Base-by-base conservation (phyloP, 2,329 filamentous ascomycete genomes). In the Talaromyces albobiverticillius region DNA sequence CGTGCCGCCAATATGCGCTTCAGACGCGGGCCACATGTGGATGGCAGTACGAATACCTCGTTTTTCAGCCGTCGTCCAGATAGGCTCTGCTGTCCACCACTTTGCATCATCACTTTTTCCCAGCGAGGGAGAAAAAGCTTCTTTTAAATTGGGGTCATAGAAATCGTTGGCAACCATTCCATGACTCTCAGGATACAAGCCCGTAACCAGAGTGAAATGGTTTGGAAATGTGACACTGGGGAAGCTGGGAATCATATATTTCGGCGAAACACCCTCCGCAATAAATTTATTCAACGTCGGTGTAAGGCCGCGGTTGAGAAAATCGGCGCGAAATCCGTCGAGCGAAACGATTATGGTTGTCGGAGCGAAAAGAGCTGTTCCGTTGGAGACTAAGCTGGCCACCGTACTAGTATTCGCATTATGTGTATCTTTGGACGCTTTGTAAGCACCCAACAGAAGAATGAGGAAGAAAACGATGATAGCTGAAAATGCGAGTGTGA, bases 21-120 rank as follows among this genome's bases (percentile, higher is more conserved):
- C 94, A 41, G 89, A 95, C 2, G 94, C 94, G 1, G 94, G 94
- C 94, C 94, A 99, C 94, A 99, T 99, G 69, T 99, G 94, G 23
- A 99, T 85, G 1, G 90, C 94, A 26, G 86, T 85, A 54, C 83
- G 82, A 29, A 95, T 78, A 5, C 88, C 88, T 61, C 90, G 87
- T 54, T 82, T 83, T 75, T 97, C 94, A 4, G 93, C 93, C 1
- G 93, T 95, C 23, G 88, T 87, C 94, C 94, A 99, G 26, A 99
- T 79, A 0, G 94, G 94, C 68, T 97, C 91, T 3, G 91, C 94
- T 38, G 82, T 85, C 93, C 94, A 99, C 93, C 94, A 99, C 67
- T 93, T 90, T 1, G 89, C 78, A 60, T 93, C 84, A 72, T 96
- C 82, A 60, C 90, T 94, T 53, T 83, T 80, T 1, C 76, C 69